Percentiles rank a stretch among this genome's conserved stretches.
Evolutionary conservation across 140 eudicot genomes (phyloP).

Genomic region (Anethum foeniculum): DNA sequence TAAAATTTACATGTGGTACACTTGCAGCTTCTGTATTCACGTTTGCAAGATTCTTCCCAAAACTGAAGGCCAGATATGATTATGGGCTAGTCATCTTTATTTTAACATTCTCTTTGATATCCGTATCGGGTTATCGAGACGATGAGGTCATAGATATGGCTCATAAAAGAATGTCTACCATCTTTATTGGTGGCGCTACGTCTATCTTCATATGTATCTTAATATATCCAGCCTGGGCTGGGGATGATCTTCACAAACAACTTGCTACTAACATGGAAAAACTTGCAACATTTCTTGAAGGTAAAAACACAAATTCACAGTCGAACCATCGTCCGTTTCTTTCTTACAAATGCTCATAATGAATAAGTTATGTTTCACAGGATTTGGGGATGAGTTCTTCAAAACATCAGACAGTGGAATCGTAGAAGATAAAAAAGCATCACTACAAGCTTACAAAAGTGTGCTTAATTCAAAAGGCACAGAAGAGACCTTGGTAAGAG

Average conservation of each 20-base stretch:
- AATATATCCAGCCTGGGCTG: conserved; percentile 50
- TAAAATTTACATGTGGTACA: background rate
- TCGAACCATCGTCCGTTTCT: too few species aligned
- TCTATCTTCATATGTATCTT: conserved; percentile 23
- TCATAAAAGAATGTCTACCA: conserved; percentile 29
- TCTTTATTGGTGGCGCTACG: conserved; percentile 33
- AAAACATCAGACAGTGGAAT: conserved; percentile 15
- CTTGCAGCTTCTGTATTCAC: conserved; percentile 39
- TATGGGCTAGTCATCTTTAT: conserved; percentile 49
- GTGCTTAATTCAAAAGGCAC: conserved; percentile 51
- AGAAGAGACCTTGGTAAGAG: conserved; percentile 69
- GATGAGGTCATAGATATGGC: conserved; percentile 37
- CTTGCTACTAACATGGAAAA: conserved; percentile 28
- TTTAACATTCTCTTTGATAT: conserved; percentile 35
- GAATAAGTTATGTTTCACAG: conserved; percentile 19
- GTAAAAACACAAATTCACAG: conserved; percentile 6
- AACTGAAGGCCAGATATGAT: conserved; percentile 44
- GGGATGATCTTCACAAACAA: conserved; percentile 39
- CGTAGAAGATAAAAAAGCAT: conserved; percentile 17
- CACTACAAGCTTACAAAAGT: conserved; percentile 38
- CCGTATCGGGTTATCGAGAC: conserved; percentile 34
- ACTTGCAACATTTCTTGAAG: conserved; percentile 30
- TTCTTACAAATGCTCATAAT: background rate
- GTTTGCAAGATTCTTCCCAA: conserved; percentile 36
- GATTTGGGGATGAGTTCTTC: conserved; percentile 48